Conservation (phyloP, 2,329 filamentous ascomycete genomes). For the Epichloe glyceriae region DNA sequence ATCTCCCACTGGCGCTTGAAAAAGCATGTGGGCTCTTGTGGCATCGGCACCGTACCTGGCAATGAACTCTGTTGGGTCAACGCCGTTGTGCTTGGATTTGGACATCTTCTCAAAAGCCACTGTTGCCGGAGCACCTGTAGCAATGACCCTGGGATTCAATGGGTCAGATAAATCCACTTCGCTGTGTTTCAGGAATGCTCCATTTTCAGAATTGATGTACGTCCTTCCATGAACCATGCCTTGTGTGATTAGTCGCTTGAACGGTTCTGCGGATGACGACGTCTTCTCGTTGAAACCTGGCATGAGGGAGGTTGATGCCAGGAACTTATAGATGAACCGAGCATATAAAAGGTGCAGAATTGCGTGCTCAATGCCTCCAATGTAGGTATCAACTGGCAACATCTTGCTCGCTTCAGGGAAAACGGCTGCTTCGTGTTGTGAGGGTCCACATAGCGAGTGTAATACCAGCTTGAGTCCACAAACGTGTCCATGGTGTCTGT, state of each 20-base stretch:
- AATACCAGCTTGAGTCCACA: conserved; percentile 93
- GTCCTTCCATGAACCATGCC: conserved; percentile 91
- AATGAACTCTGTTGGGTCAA: conserved; percentile 65
- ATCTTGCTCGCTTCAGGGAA: conserved; percentile 41
- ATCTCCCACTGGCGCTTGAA: conserved; percentile 74
- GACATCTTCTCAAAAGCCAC: conserved; percentile 85
- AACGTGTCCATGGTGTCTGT: conserved; percentile 97
- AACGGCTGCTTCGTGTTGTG: conserved; percentile 51
- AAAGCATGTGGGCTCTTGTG: conserved; percentile 75
- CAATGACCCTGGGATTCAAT: conserved; percentile 44
- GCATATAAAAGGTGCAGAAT: conserved; percentile 83
- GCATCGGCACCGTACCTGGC: conserved; percentile 68
- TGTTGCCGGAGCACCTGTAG: conserved; percentile 43
- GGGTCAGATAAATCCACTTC: conserved; percentile 55
- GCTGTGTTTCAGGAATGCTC: conserved; percentile 62
- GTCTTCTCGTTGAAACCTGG: conserved; percentile 24
- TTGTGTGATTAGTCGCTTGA: conserved; percentile 71
- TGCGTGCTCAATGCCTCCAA: conserved; percentile 82
- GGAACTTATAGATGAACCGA: conserved; percentile 80
- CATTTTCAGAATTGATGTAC: conserved; percentile 59
- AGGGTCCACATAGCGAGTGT: conserved; percentile 64
- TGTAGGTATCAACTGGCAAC: conserved; percentile 75
- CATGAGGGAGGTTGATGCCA: conserved; percentile 43
- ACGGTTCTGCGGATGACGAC: conserved; percentile 51
- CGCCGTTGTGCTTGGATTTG: conserved; percentile 87